Base-by-base conservation (phyloP, 495 filamentous ascomycete species). In the Aspergillus saccharolyticus region DNA sequence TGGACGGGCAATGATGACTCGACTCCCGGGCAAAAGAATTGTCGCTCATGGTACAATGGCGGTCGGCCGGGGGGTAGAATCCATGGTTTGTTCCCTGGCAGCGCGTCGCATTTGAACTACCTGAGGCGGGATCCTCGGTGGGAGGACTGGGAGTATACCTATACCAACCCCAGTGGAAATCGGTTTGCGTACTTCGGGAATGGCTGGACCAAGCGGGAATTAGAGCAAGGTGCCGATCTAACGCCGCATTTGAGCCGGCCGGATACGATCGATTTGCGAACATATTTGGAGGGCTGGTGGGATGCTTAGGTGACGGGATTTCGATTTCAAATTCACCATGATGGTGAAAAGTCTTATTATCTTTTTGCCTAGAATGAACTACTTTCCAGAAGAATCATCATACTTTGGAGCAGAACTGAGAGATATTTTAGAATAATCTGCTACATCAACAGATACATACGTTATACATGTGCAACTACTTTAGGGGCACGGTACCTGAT, bases 141-240 rank as follows among this genome's bases (percentile, higher is more conserved):
- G 84, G 86, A 90, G 69, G 86, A 90, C 63, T 89, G 75, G 72
- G 85, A 89, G 55, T 89, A 85, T 66, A 77, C 76, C 54, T 83
- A 85, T 63, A 52, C 69, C 20, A 73, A 71, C 18, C 58, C 62
- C 0, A 74, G 69, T 54, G 77, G 74, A 4, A 84, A 84, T 69
- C 66, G 79, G n/a, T 84, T 82, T 64, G 80, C 74, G 44, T 83
- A 73, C 53, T 80, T 84, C 68, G 82, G 82, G 0, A 83, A 83
- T 72, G 81, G 82, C 0, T 82, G 74, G 75, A 81, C 78, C 19
- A 60, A 50, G 44, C 69, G 71, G 45, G 80, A 83, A 60, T 42
- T 61, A 24, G 52, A 51, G 17, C 49, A 68, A 16, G 69, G 63
- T 28, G 68, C 68, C 1, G 72, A 81, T 54, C 57, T 82, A 65